phyloP scores from a whole-genome alignment of 306 rosid genomes.

The Vigna unguiculata region DNA sequence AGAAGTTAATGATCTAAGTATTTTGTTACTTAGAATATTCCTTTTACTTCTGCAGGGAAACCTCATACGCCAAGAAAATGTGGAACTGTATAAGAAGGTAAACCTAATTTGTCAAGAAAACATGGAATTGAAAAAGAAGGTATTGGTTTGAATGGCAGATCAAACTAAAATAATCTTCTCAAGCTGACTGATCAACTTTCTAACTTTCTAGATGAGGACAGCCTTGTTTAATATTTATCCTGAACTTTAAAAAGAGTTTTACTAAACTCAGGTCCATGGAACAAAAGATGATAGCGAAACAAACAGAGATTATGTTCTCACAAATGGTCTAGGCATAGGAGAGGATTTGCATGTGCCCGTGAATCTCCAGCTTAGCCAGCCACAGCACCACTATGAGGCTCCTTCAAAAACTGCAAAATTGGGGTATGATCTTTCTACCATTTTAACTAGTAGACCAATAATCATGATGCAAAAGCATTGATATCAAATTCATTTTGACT shows the following conservation, averaged over 20 bases:
- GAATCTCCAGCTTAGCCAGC: slow-evolving; percentile 89
- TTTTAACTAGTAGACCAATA: slow-evolving; percentile 36
- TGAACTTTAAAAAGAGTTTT: slow-evolving; percentile 48
- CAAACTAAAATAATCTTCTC: slow-evolving; percentile 36
- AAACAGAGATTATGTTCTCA: slow-evolving; percentile 52
- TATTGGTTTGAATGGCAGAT: slow-evolving; percentile 45
- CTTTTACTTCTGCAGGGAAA: slow-evolving; percentile 63
- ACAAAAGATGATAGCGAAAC: slow-evolving; percentile 60
- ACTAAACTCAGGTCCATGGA: slow-evolving; percentile 74
- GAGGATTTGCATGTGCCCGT: slow-evolving; percentile 71
- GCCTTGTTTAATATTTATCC: slow-evolving; percentile 43
- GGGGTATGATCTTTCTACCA: slow-evolving; percentile 62
- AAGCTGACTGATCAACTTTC: slow-evolving; percentile 27
- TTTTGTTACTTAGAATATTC: slow-evolving; percentile 34
- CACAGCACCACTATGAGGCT: slow-evolving; percentile 60
- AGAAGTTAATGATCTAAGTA: slow-evolving; percentile 30
- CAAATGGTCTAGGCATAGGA: slow-evolving; percentile 57
- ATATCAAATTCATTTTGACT: slow-evolving; percentile 52
- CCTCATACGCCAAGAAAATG: slow-evolving; percentile 79
- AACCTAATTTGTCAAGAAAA: slow-evolving; percentile 71
- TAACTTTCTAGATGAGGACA: slow-evolving; percentile 28
- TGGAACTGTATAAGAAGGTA: slow-evolving; percentile 77
- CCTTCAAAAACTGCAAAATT: slow-evolving; percentile 59
- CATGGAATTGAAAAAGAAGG: slow-evolving; percentile 65
- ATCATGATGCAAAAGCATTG: slow-evolving; percentile 43